These are phyloP conservation scores for Lotus japonicus DNA, from an alignment of 306 rosid species.

Conservation along the genomic window DNA sequence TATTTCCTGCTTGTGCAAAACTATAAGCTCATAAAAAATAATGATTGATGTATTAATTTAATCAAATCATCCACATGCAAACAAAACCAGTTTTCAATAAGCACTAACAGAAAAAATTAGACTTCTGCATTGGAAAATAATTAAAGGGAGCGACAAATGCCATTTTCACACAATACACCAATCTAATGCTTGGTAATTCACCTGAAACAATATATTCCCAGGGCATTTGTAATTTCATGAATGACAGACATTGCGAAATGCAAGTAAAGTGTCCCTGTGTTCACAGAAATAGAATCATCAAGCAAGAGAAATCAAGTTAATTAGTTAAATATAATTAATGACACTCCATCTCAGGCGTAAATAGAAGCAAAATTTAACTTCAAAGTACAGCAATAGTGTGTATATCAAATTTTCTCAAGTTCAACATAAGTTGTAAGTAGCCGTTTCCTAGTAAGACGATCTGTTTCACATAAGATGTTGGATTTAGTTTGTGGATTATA, in stretches of 20 bases:
- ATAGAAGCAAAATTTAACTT: background rate
- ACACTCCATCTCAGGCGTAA: background rate
- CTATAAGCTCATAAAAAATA: too few relatives aligned
- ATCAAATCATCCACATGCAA: background rate
- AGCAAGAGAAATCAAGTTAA: background rate
- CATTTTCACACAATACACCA: background rate
- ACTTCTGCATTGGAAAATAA: background rate
- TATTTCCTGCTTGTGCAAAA: too few relatives aligned
- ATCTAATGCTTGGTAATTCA: slow-evolving; percentile 28
- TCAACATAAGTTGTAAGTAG: background rate
- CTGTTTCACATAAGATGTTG: too few relatives aligned
- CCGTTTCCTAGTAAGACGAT: background rate
- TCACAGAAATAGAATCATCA: slow-evolving; percentile 18
- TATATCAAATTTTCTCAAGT: slow-evolving; percentile 7
- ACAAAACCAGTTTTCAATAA: background rate
- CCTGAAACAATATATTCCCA: slow-evolving; percentile 96
- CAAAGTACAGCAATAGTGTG: background rate
- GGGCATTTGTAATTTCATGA: slow-evolving; percentile 70
- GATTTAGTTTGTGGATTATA: too few relatives aligned
- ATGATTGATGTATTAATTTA: background rate
- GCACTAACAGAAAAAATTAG: background rate
- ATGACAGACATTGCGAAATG: slow-evolving; percentile 73
- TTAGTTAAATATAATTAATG: background rate
- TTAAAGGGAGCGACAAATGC: background rate
- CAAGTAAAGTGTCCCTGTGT: slow-evolving; percentile 65